These are phyloP conservation scores for Nannizzia gypsea DNA, from an alignment of 2,329 filamentous ascomycete genomes.

Conservation along the genomic window DNA sequence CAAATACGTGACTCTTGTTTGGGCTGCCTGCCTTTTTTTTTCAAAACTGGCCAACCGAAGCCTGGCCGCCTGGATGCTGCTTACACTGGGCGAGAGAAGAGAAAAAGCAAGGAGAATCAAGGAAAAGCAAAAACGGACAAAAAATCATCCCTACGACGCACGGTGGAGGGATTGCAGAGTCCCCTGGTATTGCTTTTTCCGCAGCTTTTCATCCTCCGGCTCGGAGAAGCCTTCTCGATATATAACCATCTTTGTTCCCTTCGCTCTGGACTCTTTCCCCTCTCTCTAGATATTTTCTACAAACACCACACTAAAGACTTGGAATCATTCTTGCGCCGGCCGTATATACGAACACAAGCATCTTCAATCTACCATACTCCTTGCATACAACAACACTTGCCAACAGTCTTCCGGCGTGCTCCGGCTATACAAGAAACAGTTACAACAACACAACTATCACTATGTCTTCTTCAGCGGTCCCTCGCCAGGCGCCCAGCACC, in stretches of 20 bases:
- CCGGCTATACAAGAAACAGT: neutral
- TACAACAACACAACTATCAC: neutral
- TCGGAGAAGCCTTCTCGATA: neutral
- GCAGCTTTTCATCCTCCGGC: neutral
- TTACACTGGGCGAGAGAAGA: neutral
- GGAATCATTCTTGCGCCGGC: neutral
- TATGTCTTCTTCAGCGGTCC: slow-evolving; percentile 30
- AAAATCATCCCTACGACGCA: neutral
- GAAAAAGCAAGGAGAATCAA: neutral
- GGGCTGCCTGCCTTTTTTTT: neutral
- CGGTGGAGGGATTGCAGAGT: neutral
- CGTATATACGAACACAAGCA: neutral
- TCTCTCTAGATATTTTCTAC: neutral
- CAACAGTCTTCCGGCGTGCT: neutral
- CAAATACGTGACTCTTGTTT: neutral
- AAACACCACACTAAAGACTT: neutral
- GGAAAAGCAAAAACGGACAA: no score
- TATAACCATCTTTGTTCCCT: slow-evolving; percentile 3
- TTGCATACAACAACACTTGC: neutral
- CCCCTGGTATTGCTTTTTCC: slow-evolving; percentile 1
- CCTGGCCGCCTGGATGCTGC: neutral
- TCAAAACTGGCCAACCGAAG: neutral
- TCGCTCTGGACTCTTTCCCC: neutral
- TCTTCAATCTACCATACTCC: neutral
- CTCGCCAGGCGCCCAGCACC: slow-evolving; percentile 22